These are phyloP conservation scores for Batrachochytrium dendrobatidis DNA, from an alignment of 371 early-diverging fungal genomes.

Conservation along the genomic window DNA sequence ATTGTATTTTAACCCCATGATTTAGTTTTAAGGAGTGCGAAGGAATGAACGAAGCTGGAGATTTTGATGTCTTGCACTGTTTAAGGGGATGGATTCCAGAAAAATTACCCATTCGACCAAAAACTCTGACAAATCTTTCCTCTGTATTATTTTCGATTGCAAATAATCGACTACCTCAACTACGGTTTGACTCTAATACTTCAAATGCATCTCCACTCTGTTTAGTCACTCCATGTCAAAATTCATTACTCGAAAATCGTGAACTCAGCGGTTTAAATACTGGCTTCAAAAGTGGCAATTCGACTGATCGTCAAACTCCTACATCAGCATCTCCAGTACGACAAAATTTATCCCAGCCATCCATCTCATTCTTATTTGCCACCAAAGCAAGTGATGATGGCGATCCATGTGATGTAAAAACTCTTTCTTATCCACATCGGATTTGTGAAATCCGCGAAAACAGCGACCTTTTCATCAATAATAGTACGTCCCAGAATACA, in stretches of 20 bases:
- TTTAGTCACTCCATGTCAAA: not conserved
- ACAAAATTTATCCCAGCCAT: too few species aligned
- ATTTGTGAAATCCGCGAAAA: conserved; percentile 26
- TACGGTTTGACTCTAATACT: not conserved
- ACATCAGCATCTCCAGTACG: not conserved
- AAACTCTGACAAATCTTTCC: not conserved
- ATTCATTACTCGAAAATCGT: not conserved
- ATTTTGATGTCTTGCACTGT: conserved; percentile 38
- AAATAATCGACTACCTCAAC: not conserved
- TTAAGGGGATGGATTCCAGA: conserved; percentile 42
- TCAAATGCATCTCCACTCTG: conserved; percentile 17
- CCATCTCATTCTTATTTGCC: not conserved
- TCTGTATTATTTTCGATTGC: not conserved
- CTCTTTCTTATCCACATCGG: conserved; percentile 23
- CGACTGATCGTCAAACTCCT: not conserved
- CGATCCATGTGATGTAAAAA: conserved; percentile 22
- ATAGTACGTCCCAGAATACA: not conserved
- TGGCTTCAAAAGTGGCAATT: not conserved
- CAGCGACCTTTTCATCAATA: not conserved
- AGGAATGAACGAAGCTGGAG: conserved; percentile 31
- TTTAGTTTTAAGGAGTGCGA: conserved; percentile 34
- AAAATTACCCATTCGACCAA: conserved; percentile 11
- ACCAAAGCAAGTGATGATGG: conserved; percentile 9
- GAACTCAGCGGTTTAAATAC: conserved; percentile 5
- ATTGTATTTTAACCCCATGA: not conserved